These are phyloP conservation scores for Theobroma cacao DNA, from an alignment of 345 rosid species.

Conservation along the genomic window DNA sequence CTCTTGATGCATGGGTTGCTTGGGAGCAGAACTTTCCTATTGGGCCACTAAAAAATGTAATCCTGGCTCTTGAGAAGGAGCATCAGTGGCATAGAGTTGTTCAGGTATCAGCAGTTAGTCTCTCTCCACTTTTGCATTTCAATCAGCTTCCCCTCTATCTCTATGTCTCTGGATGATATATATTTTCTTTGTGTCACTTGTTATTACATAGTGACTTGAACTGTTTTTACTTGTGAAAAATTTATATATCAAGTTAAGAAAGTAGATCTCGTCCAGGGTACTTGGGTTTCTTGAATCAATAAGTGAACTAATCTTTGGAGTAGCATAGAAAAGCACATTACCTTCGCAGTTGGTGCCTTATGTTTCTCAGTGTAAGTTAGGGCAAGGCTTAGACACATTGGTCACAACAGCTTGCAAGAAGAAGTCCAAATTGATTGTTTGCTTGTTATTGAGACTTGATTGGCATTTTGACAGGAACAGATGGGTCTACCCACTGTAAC, in stretches of 20 bases:
- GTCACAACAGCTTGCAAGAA: neutral
- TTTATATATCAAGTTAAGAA: neutral
- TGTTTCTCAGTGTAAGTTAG: neutral
- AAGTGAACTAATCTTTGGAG: neutral
- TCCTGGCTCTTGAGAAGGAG: conserved; percentile 72
- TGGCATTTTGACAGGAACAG: neutral
- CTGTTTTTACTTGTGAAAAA: neutral
- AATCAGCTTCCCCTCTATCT: neutral
- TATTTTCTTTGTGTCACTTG: neutral
- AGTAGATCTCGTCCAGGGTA: neutral
- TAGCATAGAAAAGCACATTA: neutral
- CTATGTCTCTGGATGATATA: neutral
- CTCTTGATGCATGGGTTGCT: conserved; percentile 97
- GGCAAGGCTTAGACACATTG: neutral
- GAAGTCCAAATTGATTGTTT: neutral
- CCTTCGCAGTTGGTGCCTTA: neutral
- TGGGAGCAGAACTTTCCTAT: conserved; percentile 89
- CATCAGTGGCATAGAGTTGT: conserved; percentile 86
- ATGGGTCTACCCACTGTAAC: neutral
- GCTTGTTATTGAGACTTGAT: neutral
- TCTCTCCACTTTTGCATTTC: neutral
- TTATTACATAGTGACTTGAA: neutral
- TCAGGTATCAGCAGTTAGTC: conserved; percentile 51
- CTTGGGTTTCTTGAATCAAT: neutral
- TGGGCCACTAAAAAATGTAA: conserved; percentile 63